Conservation (phyloP, 2,329 filamentous ascomycete species). For the Fusarium chaquense region DNA sequence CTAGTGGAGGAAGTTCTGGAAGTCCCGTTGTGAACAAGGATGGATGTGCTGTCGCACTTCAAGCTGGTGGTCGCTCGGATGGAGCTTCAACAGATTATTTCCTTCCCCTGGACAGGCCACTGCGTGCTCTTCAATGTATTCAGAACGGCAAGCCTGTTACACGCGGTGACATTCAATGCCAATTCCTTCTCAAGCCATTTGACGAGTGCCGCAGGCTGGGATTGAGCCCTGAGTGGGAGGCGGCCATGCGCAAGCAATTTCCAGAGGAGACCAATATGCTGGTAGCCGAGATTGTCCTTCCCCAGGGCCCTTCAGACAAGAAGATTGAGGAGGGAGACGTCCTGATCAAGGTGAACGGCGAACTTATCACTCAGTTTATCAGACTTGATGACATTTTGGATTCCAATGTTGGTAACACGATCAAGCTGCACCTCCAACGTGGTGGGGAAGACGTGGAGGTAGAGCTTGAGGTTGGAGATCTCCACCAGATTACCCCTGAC, state of each 20-base stretch:
- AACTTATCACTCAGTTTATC: constrained; percentile 93
- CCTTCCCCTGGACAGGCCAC: constrained; percentile 88
- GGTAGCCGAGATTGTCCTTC: constrained; percentile 93
- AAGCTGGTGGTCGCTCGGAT: constrained; percentile 93
- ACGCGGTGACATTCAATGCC: constrained; percentile 97
- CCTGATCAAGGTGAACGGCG: constrained; percentile 90
- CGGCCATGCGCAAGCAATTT: constrained; percentile 82
- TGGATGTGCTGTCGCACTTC: constrained; percentile 89
- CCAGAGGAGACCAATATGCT: constrained; percentile 97
- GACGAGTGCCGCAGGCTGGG: constrained; percentile 95
- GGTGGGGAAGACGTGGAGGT: constrained; percentile 90
- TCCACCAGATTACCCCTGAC: constrained; percentile 95
- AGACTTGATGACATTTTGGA: constrained; percentile 92
- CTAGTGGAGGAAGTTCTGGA: constrained; percentile 97
- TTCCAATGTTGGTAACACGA: constrained; percentile 81
- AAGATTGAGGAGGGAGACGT: constrained; percentile 96
- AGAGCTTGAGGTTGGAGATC: constrained; percentile 85
- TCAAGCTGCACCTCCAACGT: constrained; percentile 86
- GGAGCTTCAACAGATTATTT: constrained; percentile 98
- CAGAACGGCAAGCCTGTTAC: constrained; percentile 79
- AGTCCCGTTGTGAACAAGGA: constrained; percentile 97
- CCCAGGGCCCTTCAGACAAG: constrained; percentile 85
- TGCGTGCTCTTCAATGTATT: constrained; percentile 88
- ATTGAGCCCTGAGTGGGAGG: constrained; percentile 86
- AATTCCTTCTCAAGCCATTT: constrained; percentile 96